A percentile compares a stretch with the other conserved stretches of the same genome.
phyloP scores from a whole-genome alignment of 345 rosid genomes.

The Hypericum androsaemum region DNA sequence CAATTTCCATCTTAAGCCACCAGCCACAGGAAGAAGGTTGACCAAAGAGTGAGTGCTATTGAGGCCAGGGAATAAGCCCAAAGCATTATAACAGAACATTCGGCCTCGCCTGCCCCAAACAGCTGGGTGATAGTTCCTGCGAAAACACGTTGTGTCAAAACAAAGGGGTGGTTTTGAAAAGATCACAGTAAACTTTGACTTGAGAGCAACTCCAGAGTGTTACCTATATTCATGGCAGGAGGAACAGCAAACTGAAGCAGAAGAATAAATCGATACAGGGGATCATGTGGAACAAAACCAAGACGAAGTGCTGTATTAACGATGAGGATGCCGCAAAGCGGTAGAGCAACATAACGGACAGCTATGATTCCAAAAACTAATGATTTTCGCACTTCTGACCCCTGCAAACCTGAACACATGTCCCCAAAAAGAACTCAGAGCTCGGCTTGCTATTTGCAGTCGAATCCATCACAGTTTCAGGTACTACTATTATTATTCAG shows the following conservation, averaged over 20 bases:
- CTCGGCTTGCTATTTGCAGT: not conserved
- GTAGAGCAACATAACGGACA: constrained; percentile 45
- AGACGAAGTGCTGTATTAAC: constrained; percentile 33
- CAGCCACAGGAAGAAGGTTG: constrained; percentile 61
- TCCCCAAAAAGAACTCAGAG: not conserved
- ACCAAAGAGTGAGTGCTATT: constrained; percentile 54
- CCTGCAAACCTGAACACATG: constrained; percentile 33
- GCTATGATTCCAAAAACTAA: constrained; percentile 34
- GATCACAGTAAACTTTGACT: not conserved
- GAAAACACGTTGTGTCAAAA: not conserved
- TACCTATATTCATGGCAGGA: constrained; percentile 53
- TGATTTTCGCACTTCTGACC: constrained; percentile 33
- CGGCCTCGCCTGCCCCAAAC: constrained; percentile 52
- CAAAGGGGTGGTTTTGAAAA: not conserved
- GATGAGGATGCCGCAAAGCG: constrained; percentile 42
- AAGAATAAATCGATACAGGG: constrained; percentile 52
- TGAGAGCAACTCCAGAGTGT: no score
- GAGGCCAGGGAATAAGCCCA: constrained; percentile 61
- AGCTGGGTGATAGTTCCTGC: constrained; percentile 60
- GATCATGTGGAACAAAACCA: constrained; percentile 45
- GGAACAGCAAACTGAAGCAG: constrained; percentile 63
- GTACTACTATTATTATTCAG: not conserved
- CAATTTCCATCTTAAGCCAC: constrained; percentile 13
- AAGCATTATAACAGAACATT: constrained; percentile 60
- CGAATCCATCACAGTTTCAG: not conserved